A percentile compares a stretch with the other conserved stretches of the same genome.
These are phyloP conservation scores for Osmanthus fragrans DNA, from an alignment of 257 asterid genomes.

Conservation along the genomic window DNA sequence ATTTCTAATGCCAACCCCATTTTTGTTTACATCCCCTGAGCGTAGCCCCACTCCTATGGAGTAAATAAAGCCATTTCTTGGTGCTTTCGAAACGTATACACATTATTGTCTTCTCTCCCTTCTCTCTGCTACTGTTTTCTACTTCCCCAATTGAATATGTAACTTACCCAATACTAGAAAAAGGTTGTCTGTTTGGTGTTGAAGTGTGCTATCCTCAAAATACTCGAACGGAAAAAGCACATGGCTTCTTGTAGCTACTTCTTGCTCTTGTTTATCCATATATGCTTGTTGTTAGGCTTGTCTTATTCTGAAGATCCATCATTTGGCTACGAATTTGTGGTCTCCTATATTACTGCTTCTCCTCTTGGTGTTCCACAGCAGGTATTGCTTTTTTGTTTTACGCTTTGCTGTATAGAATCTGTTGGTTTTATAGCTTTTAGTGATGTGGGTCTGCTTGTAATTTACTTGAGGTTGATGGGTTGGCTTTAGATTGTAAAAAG, in stretches of 20 bases:
- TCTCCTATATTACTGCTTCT: slow-evolving; percentile 89
- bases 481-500: slow-evolving; percentile 30
- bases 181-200: slow-evolving; percentile 18
- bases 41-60: neutral
- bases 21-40: neutral
- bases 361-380: slow-evolving; percentile 97
- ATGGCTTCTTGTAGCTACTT: slow-evolving; percentile 51
- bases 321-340: slow-evolving; percentile 57
- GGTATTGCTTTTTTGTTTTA: slow-evolving; percentile 36
- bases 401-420: neutral
- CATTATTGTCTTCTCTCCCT: slow-evolving; percentile 2
- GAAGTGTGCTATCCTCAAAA: slow-evolving; percentile 16
- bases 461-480: slow-evolving; percentile 25
- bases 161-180: slow-evolving; percentile 33
- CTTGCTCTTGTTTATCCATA: slow-evolving; percentile 36
- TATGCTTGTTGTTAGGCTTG: slow-evolving; percentile 50
- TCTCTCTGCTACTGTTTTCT: slow-evolving; percentile 21
- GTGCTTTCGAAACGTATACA: neutral
- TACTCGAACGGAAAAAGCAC: slow-evolving; percentile 13
- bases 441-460: slow-evolving; percentile 14
- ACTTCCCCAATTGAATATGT: slow-evolving; percentile 56
- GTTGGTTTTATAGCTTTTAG: slow-evolving; percentile 4
- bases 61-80: slow-evolving; percentile 26
- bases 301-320: slow-evolving; percentile 71
- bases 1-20: neutral